These are phyloP conservation scores for Spathaspora boniae DNA, from an alignment of 805 yeast genomes.

Conservation along the genomic window DNA sequence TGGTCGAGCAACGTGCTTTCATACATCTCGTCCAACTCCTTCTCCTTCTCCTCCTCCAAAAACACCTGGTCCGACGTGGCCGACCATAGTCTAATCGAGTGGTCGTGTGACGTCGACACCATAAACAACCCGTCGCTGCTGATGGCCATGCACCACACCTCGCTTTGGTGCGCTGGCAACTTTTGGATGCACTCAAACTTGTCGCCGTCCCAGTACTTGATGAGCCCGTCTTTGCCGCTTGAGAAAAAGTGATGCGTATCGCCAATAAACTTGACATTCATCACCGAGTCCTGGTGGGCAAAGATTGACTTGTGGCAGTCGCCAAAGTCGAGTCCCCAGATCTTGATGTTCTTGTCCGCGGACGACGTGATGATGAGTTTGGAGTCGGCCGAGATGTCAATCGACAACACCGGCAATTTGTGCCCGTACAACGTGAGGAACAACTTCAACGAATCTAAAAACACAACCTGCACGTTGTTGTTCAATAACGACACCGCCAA, in stretches of 20 bases:
- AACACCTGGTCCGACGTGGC: constrained; percentile 95
- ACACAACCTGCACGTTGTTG: constrained; percentile 94
- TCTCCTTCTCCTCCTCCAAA: constrained; percentile 93
- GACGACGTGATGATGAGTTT: constrained; percentile 88
- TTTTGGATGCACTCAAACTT: constrained; percentile 93
- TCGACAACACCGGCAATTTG: constrained; percentile 87
- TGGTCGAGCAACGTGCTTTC: constrained; percentile 76
- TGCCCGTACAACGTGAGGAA: constrained; percentile 92
- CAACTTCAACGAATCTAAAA: constrained; percentile 80
- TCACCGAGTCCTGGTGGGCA: constrained; percentile 94
- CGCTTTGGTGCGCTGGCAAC: constrained; percentile 78
- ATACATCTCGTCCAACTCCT: constrained; percentile 88
- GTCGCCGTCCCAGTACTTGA: constrained; percentile 98
- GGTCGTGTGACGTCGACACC: constrained; percentile 88
- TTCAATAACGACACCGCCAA: constrained; percentile 85
- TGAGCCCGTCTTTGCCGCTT: constrained; percentile 80
- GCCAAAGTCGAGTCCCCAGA: constrained; percentile 99
- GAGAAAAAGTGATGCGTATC: constrained; percentile 88
- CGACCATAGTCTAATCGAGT: constrained; percentile 88
- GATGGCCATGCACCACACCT: constrained; percentile 90
- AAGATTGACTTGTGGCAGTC: constrained; percentile 96
- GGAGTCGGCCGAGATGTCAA: constrained; percentile 87
- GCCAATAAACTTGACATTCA: constrained; percentile 82
- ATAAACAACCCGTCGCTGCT: constrained; percentile 68
- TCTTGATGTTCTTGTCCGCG: constrained; percentile 95